Evolutionary conservation across 768 basidiomycete genomes (phyloP).

Genomic region (Boletus reticulatus): DNA sequence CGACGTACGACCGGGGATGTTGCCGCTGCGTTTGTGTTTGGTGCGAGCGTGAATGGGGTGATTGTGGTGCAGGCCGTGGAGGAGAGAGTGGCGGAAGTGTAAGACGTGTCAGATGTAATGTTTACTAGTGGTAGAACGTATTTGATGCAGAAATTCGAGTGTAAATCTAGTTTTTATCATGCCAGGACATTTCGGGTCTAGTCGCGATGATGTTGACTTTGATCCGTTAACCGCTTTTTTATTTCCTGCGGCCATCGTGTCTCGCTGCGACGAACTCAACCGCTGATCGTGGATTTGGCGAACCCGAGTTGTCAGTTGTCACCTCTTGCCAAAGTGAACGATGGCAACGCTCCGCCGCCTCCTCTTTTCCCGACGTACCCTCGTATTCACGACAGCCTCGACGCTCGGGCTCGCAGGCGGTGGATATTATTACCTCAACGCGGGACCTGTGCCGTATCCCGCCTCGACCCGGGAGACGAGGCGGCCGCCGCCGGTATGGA

Average conservation of each 20-base stretch:
- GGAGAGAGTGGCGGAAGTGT: conserved; percentile 12
- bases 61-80: conserved; percentile 66
- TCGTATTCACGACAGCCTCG: conserved; percentile 52
- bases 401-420: conserved; percentile 52
- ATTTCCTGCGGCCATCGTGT: background rate
- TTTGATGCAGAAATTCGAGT: background rate
- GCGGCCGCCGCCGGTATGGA: conserved; percentile 78
- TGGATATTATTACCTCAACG: conserved; percentile 72
- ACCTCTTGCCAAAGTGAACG: no score
- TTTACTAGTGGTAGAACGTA: no score
- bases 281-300: background rate
- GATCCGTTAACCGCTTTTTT: no score
- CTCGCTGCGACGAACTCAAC: background rate
- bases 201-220: no score
- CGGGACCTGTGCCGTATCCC: conserved; percentile 62
- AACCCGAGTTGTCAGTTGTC: background rate
- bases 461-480: conserved; percentile 60
- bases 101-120: background rate
- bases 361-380: conserved; percentile 54
- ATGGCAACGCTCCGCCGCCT: conserved; percentile 12
- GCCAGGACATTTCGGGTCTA: background rate
- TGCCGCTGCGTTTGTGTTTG: conserved; percentile 69
- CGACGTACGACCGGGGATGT: conserved; percentile 86
- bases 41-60: conserved; percentile 56
- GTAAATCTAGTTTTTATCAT: background rate